phyloP scores from a whole-genome alignment of 2,329 filamentous ascomycete species.

The Pseudopyricularia cyperi region DNA sequence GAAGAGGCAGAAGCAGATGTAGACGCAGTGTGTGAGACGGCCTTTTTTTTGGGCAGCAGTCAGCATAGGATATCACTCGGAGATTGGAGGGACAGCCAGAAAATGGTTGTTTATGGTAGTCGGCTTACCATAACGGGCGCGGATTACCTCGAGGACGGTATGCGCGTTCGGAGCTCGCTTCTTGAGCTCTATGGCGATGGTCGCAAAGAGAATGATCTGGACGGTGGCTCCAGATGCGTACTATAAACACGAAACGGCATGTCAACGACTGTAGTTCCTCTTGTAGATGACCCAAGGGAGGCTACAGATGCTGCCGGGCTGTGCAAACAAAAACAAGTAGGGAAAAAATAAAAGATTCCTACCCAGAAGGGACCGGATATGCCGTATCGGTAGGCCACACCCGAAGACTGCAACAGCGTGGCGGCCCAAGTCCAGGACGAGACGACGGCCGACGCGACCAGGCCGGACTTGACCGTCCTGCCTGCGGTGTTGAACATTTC shows the following conservation, averaged over 20 bases:
- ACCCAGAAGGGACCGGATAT: conserved; percentile 44
- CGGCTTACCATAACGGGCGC: conserved; percentile 59
- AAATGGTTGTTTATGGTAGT: too few relatives aligned
- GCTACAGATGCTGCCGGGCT: too few relatives aligned
- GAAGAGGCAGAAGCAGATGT: conserved; percentile 68
- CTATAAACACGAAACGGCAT: too few relatives aligned
- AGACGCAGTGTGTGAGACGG: conserved; percentile 54
- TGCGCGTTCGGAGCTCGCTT: conserved; percentile 78
- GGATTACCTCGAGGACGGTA: conserved; percentile 70
- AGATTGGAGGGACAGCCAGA: neutral
- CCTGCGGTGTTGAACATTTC: conserved; percentile 90
- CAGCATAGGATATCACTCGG: neutral
- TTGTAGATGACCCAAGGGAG: too few relatives aligned
- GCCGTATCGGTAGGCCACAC: conserved; percentile 70
- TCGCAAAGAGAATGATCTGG: conserved; percentile 82
- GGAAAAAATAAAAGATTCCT: too few relatives aligned
- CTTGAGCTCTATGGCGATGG: conserved; percentile 82
- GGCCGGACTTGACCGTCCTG: conserved; percentile 74
- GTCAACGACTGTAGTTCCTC: too few relatives aligned
- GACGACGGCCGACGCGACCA: conserved; percentile 82
- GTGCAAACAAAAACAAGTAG: too few relatives aligned
- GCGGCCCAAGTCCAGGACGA: conserved; percentile 91
- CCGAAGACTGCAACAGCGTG: conserved; percentile 64
- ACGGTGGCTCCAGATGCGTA: conserved; percentile 64
- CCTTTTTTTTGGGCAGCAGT: neutral